These are phyloP conservation scores for Penicillium sp. DNA, from an alignment of 2,329 filamentous ascomycete species.

Conservation along the genomic window DNA sequence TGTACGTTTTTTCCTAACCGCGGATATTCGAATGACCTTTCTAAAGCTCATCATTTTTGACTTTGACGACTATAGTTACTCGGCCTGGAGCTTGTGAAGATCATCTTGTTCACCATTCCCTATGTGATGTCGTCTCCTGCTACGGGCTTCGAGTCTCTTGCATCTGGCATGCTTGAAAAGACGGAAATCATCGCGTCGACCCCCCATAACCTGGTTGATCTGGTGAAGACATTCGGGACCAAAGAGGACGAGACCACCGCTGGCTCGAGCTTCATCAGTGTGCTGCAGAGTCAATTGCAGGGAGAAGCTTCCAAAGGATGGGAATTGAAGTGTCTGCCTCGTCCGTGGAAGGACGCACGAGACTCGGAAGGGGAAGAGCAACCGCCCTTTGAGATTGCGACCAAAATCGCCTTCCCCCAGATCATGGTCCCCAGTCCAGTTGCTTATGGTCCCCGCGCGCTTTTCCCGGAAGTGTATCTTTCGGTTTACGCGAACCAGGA, in stretches of 20 bases:
- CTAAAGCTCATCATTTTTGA: background rate
- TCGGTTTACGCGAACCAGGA: conserved; percentile 88
- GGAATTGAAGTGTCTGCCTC: conserved; percentile 61
- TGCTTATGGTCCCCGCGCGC: conserved; percentile 63
- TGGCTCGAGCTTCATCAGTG: conserved; percentile 66
- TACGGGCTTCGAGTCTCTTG: conserved; percentile 64
- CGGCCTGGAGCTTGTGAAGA: conserved; percentile 83
- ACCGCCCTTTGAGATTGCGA: conserved; percentile 53
- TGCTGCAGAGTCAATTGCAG: conserved; percentile 82
- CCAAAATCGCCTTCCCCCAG: conserved; percentile 70
- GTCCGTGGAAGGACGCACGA: conserved; percentile 44
- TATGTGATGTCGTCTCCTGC: conserved; percentile 76
- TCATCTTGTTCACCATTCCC: conserved; percentile 89
- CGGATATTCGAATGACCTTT: background rate
- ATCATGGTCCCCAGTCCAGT: conserved; percentile 72
- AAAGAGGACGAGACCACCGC: conserved; percentile 56
- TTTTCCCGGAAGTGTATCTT: conserved; percentile 91
- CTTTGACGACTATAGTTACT: conserved; percentile 43
- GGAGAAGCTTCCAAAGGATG: conserved; percentile 68
- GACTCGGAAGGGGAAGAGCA: conserved; percentile 42
- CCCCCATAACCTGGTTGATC: conserved; percentile 72
- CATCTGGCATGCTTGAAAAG: conserved; percentile 76
- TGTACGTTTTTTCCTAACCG: conserved; percentile 48
- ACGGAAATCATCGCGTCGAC: conserved; percentile 91
- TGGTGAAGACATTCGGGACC: conserved; percentile 76